Conservation (phyloP, 2,329 filamentous ascomycete species). For the Cryphonectria parasitica region DNA sequence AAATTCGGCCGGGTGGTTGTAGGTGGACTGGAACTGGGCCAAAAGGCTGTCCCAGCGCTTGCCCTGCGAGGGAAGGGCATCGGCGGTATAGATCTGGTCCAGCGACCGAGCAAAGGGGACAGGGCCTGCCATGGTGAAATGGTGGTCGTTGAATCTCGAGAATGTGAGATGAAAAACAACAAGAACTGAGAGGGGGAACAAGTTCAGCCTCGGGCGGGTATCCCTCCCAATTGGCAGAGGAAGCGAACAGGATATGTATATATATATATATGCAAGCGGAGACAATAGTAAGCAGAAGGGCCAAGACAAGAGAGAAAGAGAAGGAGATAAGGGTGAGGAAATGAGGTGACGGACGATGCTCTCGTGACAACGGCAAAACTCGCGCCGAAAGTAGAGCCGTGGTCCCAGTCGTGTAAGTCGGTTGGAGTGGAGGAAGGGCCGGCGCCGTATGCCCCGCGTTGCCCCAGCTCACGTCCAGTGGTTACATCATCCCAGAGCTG, state of each 20-base stretch:
- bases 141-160: not conserved
- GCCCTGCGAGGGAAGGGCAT: constrained; percentile 69
- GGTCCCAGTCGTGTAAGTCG: not conserved
- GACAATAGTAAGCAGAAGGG: not conserved
- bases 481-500: constrained; percentile 3
- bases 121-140: constrained; percentile 51
- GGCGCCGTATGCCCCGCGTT: constrained; percentile 12
- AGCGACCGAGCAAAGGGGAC: constrained; percentile 79
- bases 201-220: not conserved
- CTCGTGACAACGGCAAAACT: constrained; percentile 21
- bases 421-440: not conserved
- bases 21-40: constrained; percentile 69
- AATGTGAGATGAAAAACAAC: not conserved
- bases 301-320: not conserved
- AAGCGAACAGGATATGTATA: not conserved
- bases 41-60: constrained; percentile 78
- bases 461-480: not conserved
- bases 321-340: constrained; percentile 11
- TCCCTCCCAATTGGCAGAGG: not conserved
- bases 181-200: not conserved
- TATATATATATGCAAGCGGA: not conserved
- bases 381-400: constrained; percentile 24
- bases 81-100: constrained; percentile 79
- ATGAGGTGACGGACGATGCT: constrained; percentile 15
- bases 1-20: constrained; percentile 75